Evolutionary conservation across 2,329 filamentous ascomycete species (phyloP), one percentile per base, ranked within the genome.

Genomic region (Aspergillus flavus): DNA sequence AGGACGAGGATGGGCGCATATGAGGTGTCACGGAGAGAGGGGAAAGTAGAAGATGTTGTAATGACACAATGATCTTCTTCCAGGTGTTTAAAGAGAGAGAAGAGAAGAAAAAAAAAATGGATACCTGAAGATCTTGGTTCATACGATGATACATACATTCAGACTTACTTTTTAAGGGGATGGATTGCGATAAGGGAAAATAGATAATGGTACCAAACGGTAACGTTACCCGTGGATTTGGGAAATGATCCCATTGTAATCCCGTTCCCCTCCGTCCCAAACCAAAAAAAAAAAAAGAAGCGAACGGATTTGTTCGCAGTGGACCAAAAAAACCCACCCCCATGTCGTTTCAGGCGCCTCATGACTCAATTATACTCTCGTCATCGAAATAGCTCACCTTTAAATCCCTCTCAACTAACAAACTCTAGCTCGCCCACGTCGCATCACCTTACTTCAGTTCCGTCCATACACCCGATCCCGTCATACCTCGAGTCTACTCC

Each of bases 331-430:
- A 14, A 4, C 48, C 50, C 28, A 9, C 39, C 43, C 36, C 53
- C 53, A 34, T 56, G 53, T 56, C 34, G 39, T 58, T 53, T 53
- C 57, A 41, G 28, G 19, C 28, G 48, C 48, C 48, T 52, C 28
- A 52, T 52, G 48, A 52, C 48, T 52, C 48, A 32, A 52, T 52
- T 52, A 32, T 52, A 52, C 48, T 19, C 48, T 32, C 21, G 23
- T 48, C 48, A 16, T 30, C 21, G 16, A 52, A 52, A 52, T 52
- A 32, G 16, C 34, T 55, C 34, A 14, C 32, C 32, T 23, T 9
- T n/a, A 36, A 41, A 26, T 39, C 32, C 32, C 30, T 53, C 26
- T 36, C 14, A 55, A 28, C 32, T 55, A 55, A 36, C 30, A 39
- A 39, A 36, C 34, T 55, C 23, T 55, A 55, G 52, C 52, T 55